Evolutionary conservation across 2,329 filamentous ascomycete genomes (phyloP), one percentile per base, ranked within the genome.

Genomic region (Penicillium sp.): DNA sequence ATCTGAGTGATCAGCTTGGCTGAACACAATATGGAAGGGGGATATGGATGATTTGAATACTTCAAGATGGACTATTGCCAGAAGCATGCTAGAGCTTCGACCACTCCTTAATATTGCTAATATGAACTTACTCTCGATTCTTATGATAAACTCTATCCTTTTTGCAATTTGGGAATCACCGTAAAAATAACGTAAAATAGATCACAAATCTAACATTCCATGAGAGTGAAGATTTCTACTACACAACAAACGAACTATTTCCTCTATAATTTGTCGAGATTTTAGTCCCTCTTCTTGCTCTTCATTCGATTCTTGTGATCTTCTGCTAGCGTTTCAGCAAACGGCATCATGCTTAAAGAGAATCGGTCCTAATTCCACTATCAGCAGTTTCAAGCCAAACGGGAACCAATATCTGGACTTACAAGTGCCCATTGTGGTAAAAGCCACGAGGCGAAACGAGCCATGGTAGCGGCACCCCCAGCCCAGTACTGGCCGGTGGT

Each of bases 381-480:
- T 39, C 18, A 39, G 34, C 6, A 39, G 5, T 10, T 10, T 18
- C 11, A 4, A 19, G 34, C 11, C 11, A 5, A 6, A 3, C n/a
- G 18, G 6, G 5, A 21, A 39, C 11, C 6, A 5, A 39, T 21
- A 19, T 39, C 24, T 28, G 24, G 10, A 11, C 47, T 42, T 42
- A 49, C 47, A 42, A 49, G 11, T 10, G 13, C 26, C 47, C 47
- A 49, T 19, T 49, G 36, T 5, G 47, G 47, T 5, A 49, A n/a
- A 29, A 49, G 36, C 36, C 47, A 49, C 10, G 42, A 8, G 13
- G 6, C 13, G 13, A 29, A 21, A 29, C 47, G 47, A 49, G 24
- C 34, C 10, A 42, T 19, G 18, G 16, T 40, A 23, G 34, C 18
- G 9, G n/a, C 34, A 9, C 47, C 47, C 1, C 34, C 47, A 6